Percentiles rank a stretch among this genome's conserved stretches.
Evolutionary conservation across 257 asterid species (phyloP).

Genomic region (Ilex aquifolium): DNA sequence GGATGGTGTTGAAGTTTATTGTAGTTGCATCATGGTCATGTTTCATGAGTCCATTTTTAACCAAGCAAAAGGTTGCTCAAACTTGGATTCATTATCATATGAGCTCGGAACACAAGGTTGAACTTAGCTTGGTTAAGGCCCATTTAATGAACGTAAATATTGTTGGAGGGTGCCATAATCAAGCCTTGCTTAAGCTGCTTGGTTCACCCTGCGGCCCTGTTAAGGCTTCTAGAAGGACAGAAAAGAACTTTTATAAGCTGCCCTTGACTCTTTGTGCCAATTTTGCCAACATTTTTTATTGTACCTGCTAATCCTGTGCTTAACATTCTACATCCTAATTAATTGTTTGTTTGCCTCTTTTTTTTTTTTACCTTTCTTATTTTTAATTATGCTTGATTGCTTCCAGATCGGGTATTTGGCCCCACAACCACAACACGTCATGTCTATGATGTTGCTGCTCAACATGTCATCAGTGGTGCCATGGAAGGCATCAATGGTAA

Average conservation of each 20-base stretch:
- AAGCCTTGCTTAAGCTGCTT: no score
- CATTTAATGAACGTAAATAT: no score
- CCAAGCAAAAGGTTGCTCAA: not conserved
- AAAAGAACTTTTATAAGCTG: no score
- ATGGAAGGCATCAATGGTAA: slow-evolving; percentile 97
- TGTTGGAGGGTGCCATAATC: no score
- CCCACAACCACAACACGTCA: slow-evolving; percentile 99
- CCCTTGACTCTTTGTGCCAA: not conserved
- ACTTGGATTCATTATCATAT: not conserved
- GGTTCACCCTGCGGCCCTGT: no score
- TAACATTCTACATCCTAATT: slow-evolving; percentile 3
- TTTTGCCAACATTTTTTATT: not conserved
- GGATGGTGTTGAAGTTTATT: not conserved
- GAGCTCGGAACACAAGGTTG: not conserved
- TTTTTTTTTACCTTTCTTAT: not conserved
- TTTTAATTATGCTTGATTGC: slow-evolving; percentile 6
- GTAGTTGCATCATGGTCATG: not conserved
- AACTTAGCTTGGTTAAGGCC: not conserved
- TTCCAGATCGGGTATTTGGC: slow-evolving; percentile 93
- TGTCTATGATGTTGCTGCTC: slow-evolving; percentile 95
- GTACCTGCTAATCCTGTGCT: not conserved
- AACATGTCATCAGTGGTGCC: slow-evolving; percentile 80
- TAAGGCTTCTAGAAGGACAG: no score
- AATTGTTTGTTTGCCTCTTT: slow-evolving; percentile 3
- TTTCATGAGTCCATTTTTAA: not conserved